These are phyloP conservation scores for Boletus vinaceobasis DNA, from an alignment of 768 basidiomycete species.

Conservation along the genomic window DNA sequence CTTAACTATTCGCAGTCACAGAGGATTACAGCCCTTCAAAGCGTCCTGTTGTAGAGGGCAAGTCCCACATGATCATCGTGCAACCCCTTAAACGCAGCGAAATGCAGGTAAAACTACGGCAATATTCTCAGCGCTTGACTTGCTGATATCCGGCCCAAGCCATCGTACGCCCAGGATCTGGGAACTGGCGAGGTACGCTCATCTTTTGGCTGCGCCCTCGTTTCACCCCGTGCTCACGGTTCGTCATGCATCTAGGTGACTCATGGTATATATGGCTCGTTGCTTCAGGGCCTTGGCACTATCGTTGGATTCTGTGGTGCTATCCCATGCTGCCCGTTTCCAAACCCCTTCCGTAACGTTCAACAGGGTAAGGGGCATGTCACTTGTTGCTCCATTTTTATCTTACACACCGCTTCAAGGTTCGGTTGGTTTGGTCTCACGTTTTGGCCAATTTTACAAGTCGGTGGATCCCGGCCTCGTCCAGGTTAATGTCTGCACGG, in stretches of 20 bases:
- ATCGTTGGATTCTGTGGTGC: constrained; percentile 69
- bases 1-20: constrained; percentile 49
- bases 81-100: constrained; percentile 81
- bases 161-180: constrained; percentile 88
- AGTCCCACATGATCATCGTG: constrained; percentile 62
- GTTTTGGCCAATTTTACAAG: constrained; percentile 96
- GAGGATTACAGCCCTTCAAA: constrained; percentile 46
- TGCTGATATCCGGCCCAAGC: constrained; percentile 42
- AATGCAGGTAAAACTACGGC: constrained; percentile 66
- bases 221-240: neutral
- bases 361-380: constrained; percentile 58
- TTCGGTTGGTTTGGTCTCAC: constrained; percentile 84
- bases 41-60: constrained; percentile 26
- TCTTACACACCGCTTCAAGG: constrained; percentile 43
- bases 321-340: constrained; percentile 78
- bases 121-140: neutral
- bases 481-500: constrained; percentile 92
- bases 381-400: neutral
- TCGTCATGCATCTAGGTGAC: constrained; percentile 46
- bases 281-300: constrained; percentile 67
- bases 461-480: constrained; percentile 91
- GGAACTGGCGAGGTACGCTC: constrained; percentile 55
- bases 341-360: constrained; percentile 84
- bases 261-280: constrained; percentile 83
- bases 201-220: neutral